Base-by-base conservation (phyloP, 1,284 basidiomycete species). In the Sanguinoderma infundibulare region DNA sequence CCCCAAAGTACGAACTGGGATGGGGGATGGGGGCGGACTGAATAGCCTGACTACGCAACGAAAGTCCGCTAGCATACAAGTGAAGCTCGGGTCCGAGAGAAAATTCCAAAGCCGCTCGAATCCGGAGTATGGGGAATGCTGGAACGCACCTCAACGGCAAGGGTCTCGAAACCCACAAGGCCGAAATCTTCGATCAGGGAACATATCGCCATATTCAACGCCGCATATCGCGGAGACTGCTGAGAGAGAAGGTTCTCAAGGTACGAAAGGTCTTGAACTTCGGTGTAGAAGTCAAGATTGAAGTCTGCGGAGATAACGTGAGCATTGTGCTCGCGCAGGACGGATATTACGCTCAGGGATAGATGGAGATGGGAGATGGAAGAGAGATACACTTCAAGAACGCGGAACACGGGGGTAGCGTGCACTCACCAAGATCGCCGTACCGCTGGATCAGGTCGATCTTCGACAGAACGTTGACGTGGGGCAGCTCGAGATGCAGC, bases 401-500 rank as follows among this genome's bases (percentile, higher is more conserved):
- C 7, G 10, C 4, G 28, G 26, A 53, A 58, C 39, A 42, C n/a
- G 46, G 28, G 59, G 38, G 39, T 10, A 14, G 55, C 8, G 14
- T n/a, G 36, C 9, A 67, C 54, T 62, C 70, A 95, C 95, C 93
- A 49, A 98, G 83, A 63, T 97, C 92, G 17, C 95, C 96, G 67
- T 96, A 96, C 66, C 91, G 86, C 15, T 85, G 81, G 17, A 99
- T 81, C 24, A 98, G 79, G 77, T 99, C 98, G 57, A 99, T 85
- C 77, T 99, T 99, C 35, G 94, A 96, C 15, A 99, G 82, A 1
- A 99, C 97, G 72, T 99, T 99, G 77, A 99, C 82, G 74, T 98
- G 98, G 0, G 98, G 98, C 28, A 99, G 84, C 73, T 98, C 98
- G 58, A 99, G 85, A 73, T 98, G 95, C n/a, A 99, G 83, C 98